Evolutionary conservation across 2,329 filamentous ascomycete species (phyloP).

Genomic region (Xylariaceae sp.): DNA sequence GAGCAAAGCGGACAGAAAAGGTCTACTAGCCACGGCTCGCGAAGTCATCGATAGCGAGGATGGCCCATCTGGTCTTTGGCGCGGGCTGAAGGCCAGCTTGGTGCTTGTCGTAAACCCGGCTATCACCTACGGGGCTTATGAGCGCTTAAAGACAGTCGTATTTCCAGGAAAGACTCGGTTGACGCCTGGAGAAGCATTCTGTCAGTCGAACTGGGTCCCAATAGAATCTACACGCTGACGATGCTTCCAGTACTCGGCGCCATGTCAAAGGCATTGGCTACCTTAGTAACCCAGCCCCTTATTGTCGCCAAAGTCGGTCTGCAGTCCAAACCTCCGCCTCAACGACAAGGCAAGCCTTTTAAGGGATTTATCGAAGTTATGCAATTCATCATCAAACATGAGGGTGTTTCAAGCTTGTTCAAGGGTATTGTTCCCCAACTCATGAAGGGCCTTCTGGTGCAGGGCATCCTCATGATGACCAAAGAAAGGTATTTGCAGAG

Average conservation of each 20-base stretch:
- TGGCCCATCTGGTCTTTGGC: slow-evolving; percentile 84
- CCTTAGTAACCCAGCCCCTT: slow-evolving; percentile 85
- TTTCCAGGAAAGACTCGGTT: slow-evolving; percentile 75
- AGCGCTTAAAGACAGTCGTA: slow-evolving; percentile 72
- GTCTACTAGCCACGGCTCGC: slow-evolving; percentile 77
- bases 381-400: slow-evolving; percentile 85
- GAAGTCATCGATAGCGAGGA: slow-evolving; percentile 91
- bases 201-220: slow-evolving; percentile 52
- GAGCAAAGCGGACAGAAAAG: slow-evolving; percentile 76
- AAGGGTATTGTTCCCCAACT: slow-evolving; percentile 96
- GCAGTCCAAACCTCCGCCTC: slow-evolving; percentile 85
- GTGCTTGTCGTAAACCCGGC: slow-evolving; percentile 94
- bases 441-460: slow-evolving; percentile 85
- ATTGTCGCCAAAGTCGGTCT: slow-evolving; percentile 97
- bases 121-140: slow-evolving; percentile 90
- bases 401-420: slow-evolving; percentile 80
- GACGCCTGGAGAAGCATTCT: slow-evolving; percentile 82
- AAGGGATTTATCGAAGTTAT: slow-evolving; percentile 93
- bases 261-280: slow-evolving; percentile 87
- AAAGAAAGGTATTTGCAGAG: slow-evolving; percentile 72
- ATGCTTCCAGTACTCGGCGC: slow-evolving; percentile 71
- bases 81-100: slow-evolving; percentile 90
- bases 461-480: slow-evolving; percentile 98
- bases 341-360: slow-evolving; percentile 84
- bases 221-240: slow-evolving; percentile 11